A percentile compares a stretch with the other conserved stretches of the same genome.
Evolutionary conservation across 495 filamentous ascomycete genomes (phyloP).

Genomic region (Neurospora africana): DNA sequence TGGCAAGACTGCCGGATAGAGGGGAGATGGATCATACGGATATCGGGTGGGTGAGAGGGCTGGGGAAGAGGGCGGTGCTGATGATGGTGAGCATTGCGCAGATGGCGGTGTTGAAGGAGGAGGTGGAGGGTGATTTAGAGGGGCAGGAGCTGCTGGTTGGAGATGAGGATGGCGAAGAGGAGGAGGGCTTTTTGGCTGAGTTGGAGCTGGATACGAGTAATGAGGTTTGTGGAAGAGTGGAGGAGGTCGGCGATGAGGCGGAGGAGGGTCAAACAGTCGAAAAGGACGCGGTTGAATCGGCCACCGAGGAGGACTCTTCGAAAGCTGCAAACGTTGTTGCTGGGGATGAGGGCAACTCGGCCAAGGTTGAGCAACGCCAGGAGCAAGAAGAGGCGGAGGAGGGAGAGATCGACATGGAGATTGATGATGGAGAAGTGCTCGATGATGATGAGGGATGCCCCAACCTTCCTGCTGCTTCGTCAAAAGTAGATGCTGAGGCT

Average conservation of each 20-base stretch:
- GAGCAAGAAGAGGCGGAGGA: constrained; percentile 16
- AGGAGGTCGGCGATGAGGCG: background rate
- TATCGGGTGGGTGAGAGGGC: constrained; percentile 46
- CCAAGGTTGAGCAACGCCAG: constrained; percentile 9
- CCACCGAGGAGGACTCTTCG: background rate
- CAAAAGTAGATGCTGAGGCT: constrained; percentile 21
- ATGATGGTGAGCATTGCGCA: constrained; percentile 42
- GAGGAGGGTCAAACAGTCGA: background rate
- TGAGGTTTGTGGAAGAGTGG: constrained; percentile 10
- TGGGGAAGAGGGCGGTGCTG: constrained; percentile 48
- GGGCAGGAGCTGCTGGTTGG: constrained; percentile 7
- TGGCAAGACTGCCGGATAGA: constrained; percentile 45
- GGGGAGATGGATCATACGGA: constrained; percentile 48
- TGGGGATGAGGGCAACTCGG: background rate
- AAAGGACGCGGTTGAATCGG: background rate
- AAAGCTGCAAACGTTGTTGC: constrained; percentile 1
- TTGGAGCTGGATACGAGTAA: constrained; percentile 10
- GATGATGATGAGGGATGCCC: constrained; percentile 12
- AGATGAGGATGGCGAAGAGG: constrained; percentile 21
- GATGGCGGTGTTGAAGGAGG: constrained; percentile 29
- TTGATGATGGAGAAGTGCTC: constrained; percentile 37
- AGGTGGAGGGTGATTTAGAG: constrained; percentile 21
- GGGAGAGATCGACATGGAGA: constrained; percentile 34
- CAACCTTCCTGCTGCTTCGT: constrained; percentile 10
- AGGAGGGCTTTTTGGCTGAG: constrained; percentile 18